phyloP scores from a whole-genome alignment of 2,329 filamentous ascomycete genomes.

The Pseudogymnoascus sp. region DNA sequence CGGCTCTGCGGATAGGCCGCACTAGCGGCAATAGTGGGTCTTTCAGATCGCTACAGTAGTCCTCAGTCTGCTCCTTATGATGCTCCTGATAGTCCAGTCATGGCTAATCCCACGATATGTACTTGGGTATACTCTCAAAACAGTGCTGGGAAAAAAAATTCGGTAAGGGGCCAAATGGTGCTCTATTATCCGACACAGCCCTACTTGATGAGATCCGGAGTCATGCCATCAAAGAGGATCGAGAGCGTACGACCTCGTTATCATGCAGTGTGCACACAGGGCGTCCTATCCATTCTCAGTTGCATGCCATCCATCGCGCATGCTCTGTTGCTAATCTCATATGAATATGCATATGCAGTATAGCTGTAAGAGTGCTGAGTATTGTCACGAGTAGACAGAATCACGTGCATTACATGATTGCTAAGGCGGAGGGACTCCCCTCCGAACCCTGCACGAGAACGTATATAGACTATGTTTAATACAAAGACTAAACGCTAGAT shows the following conservation, averaged over 20 bases:
- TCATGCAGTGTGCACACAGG: slow-evolving; percentile 11
- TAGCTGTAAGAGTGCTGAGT: too few relatives aligned
- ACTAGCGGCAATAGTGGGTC: neutral
- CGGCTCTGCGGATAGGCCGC: slow-evolving; percentile 3
- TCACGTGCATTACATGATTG: too few relatives aligned
- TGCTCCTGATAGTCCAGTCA: slow-evolving; percentile 9
- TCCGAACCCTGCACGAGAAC: too few relatives aligned
- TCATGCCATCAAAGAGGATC: slow-evolving; percentile 8
- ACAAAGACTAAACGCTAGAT: too few relatives aligned
- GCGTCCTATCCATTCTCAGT: too few relatives aligned
- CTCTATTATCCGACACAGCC: slow-evolving; percentile 10
- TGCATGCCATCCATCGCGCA: too few relatives aligned
- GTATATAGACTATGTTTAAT: too few relatives aligned
- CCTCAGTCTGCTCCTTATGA: neutral
- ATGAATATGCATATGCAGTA: too few relatives aligned
- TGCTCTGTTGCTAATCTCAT: too few relatives aligned
- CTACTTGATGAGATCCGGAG: slow-evolving; percentile 11
- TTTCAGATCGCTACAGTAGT: neutral
- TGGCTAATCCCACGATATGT: slow-evolving; percentile 3
- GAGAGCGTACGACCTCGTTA: slow-evolving; percentile 13
- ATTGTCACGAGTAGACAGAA: too few relatives aligned
- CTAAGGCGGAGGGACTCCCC: too few relatives aligned
- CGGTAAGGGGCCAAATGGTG: slow-evolving; percentile 5
- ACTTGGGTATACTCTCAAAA: slow-evolving; percentile 12
- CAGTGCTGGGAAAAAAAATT: slow-evolving; percentile 10